Conservation (phyloP, 768 basidiomycete species). For the Royoungia palumana region DNA sequence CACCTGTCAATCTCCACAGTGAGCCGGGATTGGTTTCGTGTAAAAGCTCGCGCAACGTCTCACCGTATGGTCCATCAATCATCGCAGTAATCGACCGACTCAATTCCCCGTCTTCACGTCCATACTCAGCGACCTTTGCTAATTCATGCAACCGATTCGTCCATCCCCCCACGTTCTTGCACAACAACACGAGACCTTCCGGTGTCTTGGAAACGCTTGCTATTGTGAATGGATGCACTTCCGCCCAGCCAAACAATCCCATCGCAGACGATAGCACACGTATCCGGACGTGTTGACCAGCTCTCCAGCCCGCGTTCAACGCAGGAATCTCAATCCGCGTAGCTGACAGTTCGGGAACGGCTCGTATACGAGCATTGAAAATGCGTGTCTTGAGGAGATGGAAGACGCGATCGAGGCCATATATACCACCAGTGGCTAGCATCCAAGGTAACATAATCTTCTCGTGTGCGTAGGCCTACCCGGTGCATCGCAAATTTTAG, state of each 20-base stretch:
- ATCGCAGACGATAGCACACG: conserved; percentile 40
- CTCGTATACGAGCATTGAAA: conserved; percentile 40
- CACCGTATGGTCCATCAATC: conserved; percentile 56
- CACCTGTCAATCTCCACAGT: conserved; percentile 29
- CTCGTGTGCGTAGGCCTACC: conserved; percentile 26
- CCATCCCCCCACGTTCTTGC: conserved; percentile 51
- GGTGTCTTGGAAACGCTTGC: conserved; percentile 40
- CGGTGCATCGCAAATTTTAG: conserved; percentile 1
- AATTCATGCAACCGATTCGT: conserved; percentile 42
- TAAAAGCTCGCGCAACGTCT: background rate
- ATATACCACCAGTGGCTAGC: conserved; percentile 36
- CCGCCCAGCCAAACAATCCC: conserved; percentile 39
- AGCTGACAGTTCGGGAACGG: conserved; percentile 43
- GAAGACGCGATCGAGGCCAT: conserved; percentile 43
- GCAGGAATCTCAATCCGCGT: conserved; percentile 46
- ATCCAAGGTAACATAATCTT: conserved; percentile 39
- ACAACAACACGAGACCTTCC: conserved; percentile 47
- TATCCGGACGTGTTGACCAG: conserved; percentile 59
- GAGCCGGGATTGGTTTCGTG: background rate
- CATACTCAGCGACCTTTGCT: conserved; percentile 36
- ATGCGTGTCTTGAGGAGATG: conserved; percentile 48
- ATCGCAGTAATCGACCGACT: conserved; percentile 36
- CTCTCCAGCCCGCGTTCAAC: conserved; percentile 51
- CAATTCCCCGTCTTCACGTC: conserved; percentile 25
- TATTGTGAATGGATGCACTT: conserved; percentile 54